Evolutionary conservation across 2,329 filamentous ascomycete species (phyloP), one percentile per base, ranked within the genome.

Genomic region (Fusarium sp.): DNA sequence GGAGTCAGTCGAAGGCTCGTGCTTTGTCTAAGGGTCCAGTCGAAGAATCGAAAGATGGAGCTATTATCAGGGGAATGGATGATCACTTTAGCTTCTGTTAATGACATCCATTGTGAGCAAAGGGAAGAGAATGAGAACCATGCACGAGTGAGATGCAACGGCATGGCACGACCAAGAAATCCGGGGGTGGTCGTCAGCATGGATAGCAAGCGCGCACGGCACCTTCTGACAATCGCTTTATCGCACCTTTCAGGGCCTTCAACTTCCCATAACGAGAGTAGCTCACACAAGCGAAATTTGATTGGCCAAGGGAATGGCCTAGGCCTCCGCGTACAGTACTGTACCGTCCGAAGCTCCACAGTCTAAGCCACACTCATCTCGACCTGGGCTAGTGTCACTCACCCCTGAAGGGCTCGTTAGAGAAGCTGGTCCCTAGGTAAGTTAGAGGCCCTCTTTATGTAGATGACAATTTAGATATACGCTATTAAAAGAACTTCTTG

Each of bases 351-450:
- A 69, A 63, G 62, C 55, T 62, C 68, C 57, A 41, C 41, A 30
- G 71, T 74, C 71, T 74, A 64, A 74, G 71, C 71, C 71, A 74
- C 71, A 68, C 63, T 74, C 62, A 66, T 66, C 46, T 65, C 47
- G 30, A 45, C 55, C 32, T 37, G 34, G 34, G 34, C 34, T 61
- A 66, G 47, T 60, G 53, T 65, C 47, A 37, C 25, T 48, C 40
- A 41, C 55, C 61, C 63, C 63, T 66, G 63, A 27, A 27, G 11
- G 37, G 42, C 60, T 54, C 34, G 55, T 54, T 24, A 32, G 41
- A 55, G 37, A 52, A 51, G 45, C 45, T 52, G 41, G 42, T 57
- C 48, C 49, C 52, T 55, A 37, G 16, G 30, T 14, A 22, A 59
- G 30, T 45, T 63, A 41, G 25, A 44, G 34, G 45, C 29, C 54